These are phyloP conservation scores for Phialophora tarda DNA, from an alignment of 2,329 filamentous ascomycete genomes.

Conservation along the genomic window DNA sequence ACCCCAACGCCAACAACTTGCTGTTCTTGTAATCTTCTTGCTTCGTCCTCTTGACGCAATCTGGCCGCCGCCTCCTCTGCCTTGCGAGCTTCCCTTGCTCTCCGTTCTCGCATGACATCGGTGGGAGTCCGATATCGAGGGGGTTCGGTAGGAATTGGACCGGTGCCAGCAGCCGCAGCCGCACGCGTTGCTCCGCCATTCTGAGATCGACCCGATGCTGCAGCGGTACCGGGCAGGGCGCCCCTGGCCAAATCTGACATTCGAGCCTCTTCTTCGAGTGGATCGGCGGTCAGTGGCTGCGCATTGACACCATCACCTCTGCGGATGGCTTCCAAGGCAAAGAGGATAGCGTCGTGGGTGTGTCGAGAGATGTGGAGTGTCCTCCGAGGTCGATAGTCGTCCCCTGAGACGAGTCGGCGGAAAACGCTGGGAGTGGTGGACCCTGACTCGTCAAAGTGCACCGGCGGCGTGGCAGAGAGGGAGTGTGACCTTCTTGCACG, in stretches of 20 bases:
- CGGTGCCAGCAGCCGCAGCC: slow-evolving; percentile 46
- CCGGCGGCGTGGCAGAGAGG: slow-evolving; percentile 27
- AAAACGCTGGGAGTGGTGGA: slow-evolving; percentile 44
- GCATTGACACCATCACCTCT: slow-evolving; percentile 39
- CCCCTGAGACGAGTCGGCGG: slow-evolving; percentile 44
- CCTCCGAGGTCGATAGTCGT: slow-evolving; percentile 60
- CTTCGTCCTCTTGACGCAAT: slow-evolving; percentile 54
- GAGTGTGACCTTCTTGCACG: slow-evolving; percentile 34
- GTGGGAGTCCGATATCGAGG: slow-evolving; percentile 78
- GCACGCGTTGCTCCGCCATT: slow-evolving; percentile 62
- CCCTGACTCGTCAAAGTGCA: slow-evolving; percentile 35
- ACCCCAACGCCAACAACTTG: slow-evolving; percentile 63
- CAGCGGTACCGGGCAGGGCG: slow-evolving; percentile 51
- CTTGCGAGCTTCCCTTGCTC: slow-evolving; percentile 74
- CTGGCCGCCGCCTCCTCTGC: slow-evolving; percentile 69
- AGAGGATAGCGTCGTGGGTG: slow-evolving; percentile 89
- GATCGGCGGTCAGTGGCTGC: slow-evolving; percentile 82
- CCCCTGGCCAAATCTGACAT: slow-evolving; percentile 84
- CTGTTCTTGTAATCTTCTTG: slow-evolving; percentile 60
- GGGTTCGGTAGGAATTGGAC: slow-evolving; percentile 58
- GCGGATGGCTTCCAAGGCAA: slow-evolving; percentile 84
- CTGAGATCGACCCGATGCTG: slow-evolving; percentile 61
- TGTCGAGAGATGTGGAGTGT: slow-evolving; percentile 73
- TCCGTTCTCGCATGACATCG: slow-evolving; percentile 88
- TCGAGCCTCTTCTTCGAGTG: slow-evolving; percentile 83